These are phyloP conservation scores for Leccinellum luteum DNA, from an alignment of 768 basidiomycete species.

Conservation along the genomic window DNA sequence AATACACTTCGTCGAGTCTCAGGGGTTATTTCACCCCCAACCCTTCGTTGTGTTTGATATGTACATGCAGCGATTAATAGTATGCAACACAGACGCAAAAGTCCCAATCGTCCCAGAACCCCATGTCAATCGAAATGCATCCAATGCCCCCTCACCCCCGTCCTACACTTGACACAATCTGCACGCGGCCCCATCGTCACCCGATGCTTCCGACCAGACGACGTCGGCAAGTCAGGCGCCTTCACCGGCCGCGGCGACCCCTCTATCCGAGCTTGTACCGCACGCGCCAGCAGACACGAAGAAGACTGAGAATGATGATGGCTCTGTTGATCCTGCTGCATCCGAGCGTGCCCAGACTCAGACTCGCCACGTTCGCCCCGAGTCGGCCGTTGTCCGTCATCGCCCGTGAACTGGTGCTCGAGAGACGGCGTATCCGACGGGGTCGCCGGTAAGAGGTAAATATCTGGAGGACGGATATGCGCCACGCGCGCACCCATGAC, in stretches of 20 bases:
- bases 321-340: neutral
- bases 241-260: slow-evolving; percentile 18
- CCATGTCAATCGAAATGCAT: slow-evolving; percentile 54
- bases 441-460: slow-evolving; percentile 28
- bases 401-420: slow-evolving; percentile 11
- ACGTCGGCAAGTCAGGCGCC: slow-evolving; percentile 11
- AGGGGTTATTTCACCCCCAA: neutral
- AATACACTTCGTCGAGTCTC: no score
- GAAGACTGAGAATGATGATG: neutral
- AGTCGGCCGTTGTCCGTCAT: neutral
- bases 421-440: slow-evolving; percentile 22
- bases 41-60: neutral
- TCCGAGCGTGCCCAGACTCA: neutral
- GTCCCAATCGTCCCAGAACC: neutral
- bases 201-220: slow-evolving; percentile 39
- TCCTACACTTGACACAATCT: slow-evolving; percentile 64
- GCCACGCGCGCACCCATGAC: neutral
- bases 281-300: neutral
- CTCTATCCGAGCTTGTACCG: slow-evolving; percentile 12
- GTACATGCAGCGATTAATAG: slow-evolving; percentile 3
- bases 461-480: slow-evolving; percentile 22
- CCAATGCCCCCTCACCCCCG: slow-evolving; percentile 69
- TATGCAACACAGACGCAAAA: neutral
- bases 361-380: neutral
- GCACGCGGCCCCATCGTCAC: slow-evolving; percentile 71